Base-by-base conservation (phyloP, 2,329 filamentous ascomycete genomes). In the Diaporthe capsici region DNA sequence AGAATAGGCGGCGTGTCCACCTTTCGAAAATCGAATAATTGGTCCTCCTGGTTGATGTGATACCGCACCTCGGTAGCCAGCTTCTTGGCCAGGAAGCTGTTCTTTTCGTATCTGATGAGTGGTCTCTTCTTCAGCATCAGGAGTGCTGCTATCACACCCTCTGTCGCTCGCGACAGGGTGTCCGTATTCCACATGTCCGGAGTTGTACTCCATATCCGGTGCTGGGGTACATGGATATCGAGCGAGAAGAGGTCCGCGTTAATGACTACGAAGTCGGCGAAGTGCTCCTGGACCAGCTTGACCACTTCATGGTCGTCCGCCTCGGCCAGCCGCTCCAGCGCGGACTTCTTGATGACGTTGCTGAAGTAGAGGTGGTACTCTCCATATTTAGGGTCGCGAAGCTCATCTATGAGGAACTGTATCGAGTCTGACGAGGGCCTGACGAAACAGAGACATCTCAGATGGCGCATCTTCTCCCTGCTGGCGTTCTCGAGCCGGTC, bases 321-420 rank as follows among this genome's bases (percentile, higher is more conserved):
- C 87, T 99, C 97, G 47, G 97, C 97, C 58, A 99, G 88, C 58
- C 97, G 92, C 84, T 99, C 97, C 34, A 99, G 88, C 0, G 96
- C 94, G 2, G 97, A 98, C 85, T 99, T 99, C 84, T 97, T 98
- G 82, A 97, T 93, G 76, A 99, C 94, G 83, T 99, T 99, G 88
- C 95, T 98, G 84, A 99, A 98, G 84, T 97, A 98, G 74, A 99
- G 90, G 82, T 98, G 92, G 85, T 99, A 99, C 86, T 99, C 97
- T 78, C 97, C 96, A 81, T 99, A 99, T 83, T 96, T 98, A 6
- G 97, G 97, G 68, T 98, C 96, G 76, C 97, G 91, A 74, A 99
- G 90, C 86, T 99, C 97, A 82, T 99, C 97, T 79, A 99, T 96
- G 72, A 99, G 90, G 77, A 94, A 91, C 82, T 99, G 96, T 82